phyloP scores from a whole-genome alignment of 495 filamentous ascomycete genomes.

The Penicillium bialowiezense region DNA sequence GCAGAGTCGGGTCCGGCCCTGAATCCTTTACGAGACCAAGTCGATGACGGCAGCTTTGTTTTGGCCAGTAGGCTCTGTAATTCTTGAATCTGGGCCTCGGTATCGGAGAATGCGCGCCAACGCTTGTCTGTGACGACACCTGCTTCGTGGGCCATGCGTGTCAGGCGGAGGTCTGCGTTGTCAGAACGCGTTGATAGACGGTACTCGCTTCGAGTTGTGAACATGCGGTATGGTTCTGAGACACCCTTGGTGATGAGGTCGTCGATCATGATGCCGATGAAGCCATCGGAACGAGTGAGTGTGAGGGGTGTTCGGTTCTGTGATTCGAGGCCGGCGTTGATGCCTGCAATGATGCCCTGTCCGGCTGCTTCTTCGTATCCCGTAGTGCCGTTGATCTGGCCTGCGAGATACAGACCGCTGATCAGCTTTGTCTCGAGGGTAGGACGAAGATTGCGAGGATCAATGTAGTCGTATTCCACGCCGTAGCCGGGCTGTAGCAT shows the following conservation, averaged over 20 bases:
- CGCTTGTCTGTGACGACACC: constrained; percentile 77
- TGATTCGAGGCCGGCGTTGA: constrained; percentile 83
- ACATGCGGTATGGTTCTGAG: constrained; percentile 97
- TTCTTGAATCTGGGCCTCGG: constrained; percentile 60
- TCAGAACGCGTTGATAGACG: constrained; percentile 87
- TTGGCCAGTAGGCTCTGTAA: constrained; percentile 57
- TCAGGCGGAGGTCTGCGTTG: constrained; percentile 89
- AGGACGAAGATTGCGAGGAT: constrained; percentile 79
- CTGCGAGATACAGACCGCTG: constrained; percentile 83
- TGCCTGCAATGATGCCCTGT: constrained; percentile 89
- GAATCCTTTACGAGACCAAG: constrained; percentile 71
- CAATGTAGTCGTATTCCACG: constrained; percentile 98
- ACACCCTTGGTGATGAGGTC: constrained; percentile 97
- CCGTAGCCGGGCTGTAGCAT: constrained; percentile 98
- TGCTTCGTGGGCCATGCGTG: constrained; percentile 68
- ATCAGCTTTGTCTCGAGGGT: constrained; percentile 95
- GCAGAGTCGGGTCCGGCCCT: constrained; percentile 56
- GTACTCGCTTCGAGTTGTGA: constrained; percentile 94
- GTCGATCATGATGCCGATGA: constrained; percentile 99
- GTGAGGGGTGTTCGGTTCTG: constrained; percentile 60
- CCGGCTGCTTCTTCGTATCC: constrained; percentile 97
- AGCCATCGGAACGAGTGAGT: constrained; percentile 81
- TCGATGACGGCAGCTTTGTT: constrained; percentile 50
- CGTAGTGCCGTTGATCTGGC: constrained; percentile 97
- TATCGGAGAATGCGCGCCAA: constrained; percentile 66